Percentiles rank a stretch among this genome's conserved stretches.
These are phyloP conservation scores for Macaranga tanarius DNA, from an alignment of 441 rosid species.

Conservation along the genomic window DNA sequence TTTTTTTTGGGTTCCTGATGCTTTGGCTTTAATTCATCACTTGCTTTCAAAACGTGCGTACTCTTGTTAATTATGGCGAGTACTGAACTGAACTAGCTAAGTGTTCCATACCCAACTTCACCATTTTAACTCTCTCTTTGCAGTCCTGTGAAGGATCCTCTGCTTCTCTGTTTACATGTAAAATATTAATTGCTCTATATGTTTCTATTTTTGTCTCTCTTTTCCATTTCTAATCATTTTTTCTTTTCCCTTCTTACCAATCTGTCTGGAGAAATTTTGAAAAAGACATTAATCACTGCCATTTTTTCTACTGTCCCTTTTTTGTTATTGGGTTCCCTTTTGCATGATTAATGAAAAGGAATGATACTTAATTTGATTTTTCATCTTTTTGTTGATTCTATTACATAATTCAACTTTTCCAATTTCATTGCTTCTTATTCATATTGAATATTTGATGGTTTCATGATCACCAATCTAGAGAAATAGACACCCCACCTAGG, in stretches of 20 bases:
- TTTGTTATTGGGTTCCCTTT: neutral
- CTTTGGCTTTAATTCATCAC: neutral
- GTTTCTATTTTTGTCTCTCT: constrained; percentile 23
- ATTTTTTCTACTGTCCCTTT: neutral
- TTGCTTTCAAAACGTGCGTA: constrained; percentile 24
- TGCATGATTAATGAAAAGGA: neutral
- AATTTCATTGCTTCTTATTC: constrained; percentile 2
- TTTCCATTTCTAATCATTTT: constrained; percentile 25
- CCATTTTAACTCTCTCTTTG: constrained; percentile 8
- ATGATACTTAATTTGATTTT: neutral
- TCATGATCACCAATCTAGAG: constrained; percentile 1
- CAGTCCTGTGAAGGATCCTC: constrained; percentile 27
- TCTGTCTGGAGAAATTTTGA: constrained; percentile 22
- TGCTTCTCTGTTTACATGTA: constrained; percentile 17
- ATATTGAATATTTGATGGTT: constrained; percentile 9
- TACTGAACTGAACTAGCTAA: neutral
- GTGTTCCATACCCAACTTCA: constrained; percentile 21
- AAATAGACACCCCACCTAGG: neutral
- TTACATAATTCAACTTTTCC: neutral
- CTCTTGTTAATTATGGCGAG: constrained; percentile 1
- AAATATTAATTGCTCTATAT: constrained; percentile 20
- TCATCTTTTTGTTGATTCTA: constrained; percentile 11
- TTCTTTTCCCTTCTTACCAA: constrained; percentile 16
- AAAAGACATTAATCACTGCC: constrained; percentile 11
- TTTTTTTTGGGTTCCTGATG: too few species aligned